A percentile compares a stretch with the other conserved stretches of the same genome.
Evolutionary conservation across 257 asterid species (phyloP).

Genomic region (Petunia axillaris): DNA sequence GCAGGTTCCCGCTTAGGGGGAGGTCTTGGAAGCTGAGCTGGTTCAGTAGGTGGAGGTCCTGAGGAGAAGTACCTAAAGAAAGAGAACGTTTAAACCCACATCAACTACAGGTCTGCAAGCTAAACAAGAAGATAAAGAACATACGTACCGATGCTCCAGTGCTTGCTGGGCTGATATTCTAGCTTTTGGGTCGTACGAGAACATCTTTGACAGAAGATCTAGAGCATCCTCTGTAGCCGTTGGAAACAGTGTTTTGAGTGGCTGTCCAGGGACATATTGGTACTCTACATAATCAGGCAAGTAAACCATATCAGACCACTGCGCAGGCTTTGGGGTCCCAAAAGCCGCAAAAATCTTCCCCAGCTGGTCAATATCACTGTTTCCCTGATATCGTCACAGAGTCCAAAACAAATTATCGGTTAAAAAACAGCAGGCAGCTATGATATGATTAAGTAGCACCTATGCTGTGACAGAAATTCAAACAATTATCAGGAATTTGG

Average conservation of each 20-base stretch:
- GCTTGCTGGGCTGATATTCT: conserved; percentile 96
- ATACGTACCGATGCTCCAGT: conserved; percentile 84
- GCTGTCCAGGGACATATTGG: conserved; percentile 43
- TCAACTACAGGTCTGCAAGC: conserved; percentile 21
- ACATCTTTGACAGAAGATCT: conserved; percentile 92
- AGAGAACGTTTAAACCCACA: conserved; percentile 25
- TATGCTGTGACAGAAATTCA: neutral
- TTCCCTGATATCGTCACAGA: conserved; percentile 59
- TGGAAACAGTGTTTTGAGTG: conserved; percentile 78
- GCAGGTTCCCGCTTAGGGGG: conserved; percentile 74
- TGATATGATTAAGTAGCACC: neutral
- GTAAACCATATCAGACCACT: conserved; percentile 89
- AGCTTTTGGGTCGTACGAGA: conserved; percentile 80
- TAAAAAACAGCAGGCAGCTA: neutral
- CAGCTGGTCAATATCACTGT: conserved; percentile 93
- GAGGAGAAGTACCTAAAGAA: conserved; percentile 78
- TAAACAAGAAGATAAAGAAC: conserved; percentile 2
- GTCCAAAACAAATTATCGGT: conserved; percentile 9
- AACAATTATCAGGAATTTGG: neutral
- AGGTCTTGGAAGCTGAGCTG: conserved; percentile 90
- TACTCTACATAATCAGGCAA: conserved; percentile 93
- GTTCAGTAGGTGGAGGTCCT: conserved; percentile 87
- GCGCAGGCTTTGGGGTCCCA: conserved; percentile 92
- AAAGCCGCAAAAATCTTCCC: conserved; percentile 95
- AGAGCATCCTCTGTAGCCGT: conserved; percentile 89